These are phyloP conservation scores for Cladosporium sphaerospermum DNA, from an alignment of 2,329 filamentous ascomycete species.

Conservation along the genomic window DNA sequence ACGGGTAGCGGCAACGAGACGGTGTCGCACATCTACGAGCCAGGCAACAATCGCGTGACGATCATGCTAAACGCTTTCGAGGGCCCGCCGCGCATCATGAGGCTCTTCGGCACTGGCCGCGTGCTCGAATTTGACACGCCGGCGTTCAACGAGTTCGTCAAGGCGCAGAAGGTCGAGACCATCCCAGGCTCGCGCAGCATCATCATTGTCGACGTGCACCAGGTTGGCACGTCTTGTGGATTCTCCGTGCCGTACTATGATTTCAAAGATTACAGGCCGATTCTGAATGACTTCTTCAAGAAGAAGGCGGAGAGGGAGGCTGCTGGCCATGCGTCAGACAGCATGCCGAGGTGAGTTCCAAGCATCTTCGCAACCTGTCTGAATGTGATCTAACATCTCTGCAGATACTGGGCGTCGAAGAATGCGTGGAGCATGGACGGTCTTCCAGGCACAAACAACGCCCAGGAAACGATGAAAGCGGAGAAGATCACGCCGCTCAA, in stretches of 20 bases:
- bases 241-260: conserved; percentile 41
- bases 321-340: conserved; percentile 33
- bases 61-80: conserved; percentile 39
- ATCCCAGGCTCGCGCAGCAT: conserved; percentile 36
- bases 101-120: conserved; percentile 37
- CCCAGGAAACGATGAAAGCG: conserved; percentile 30
- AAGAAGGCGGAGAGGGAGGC: conserved; percentile 33
- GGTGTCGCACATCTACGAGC: conserved; percentile 37
- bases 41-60: conserved; percentile 37
- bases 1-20: conserved; percentile 41
- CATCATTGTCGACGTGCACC: conserved; percentile 38
- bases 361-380: neutral
- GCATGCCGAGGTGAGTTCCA: conserved; percentile 32
- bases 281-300: conserved; percentile 37
- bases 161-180: conserved; percentile 28
- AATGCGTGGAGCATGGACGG: conserved; percentile 39
- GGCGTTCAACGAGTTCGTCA: conserved; percentile 30
- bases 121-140: conserved; percentile 34
- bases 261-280: conserved; percentile 35
- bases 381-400: neutral
- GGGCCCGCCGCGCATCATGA: conserved; percentile 37
- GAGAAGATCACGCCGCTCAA: conserved; percentile 35
- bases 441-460: conserved; percentile 38
- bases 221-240: conserved; percentile 39
- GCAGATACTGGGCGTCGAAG: conserved; percentile 42